Conservation (phyloP, 106 monocot species). For the Cymbidium sinense region DNA sequence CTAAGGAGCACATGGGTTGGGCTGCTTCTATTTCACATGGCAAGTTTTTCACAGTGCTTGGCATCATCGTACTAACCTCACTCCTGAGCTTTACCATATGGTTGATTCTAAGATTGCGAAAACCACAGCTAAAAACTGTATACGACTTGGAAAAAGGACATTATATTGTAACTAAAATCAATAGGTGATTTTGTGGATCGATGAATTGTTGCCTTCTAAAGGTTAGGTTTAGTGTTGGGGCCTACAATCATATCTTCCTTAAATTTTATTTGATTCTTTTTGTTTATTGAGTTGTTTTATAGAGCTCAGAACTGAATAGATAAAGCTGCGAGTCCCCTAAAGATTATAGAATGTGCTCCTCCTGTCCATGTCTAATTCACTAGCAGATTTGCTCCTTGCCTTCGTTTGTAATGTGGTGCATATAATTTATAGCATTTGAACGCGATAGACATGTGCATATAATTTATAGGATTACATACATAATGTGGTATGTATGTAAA, state of each 20-base stretch:
- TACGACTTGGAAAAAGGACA: conserved; percentile 92
- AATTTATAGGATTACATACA: too few species aligned
- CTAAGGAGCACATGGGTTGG: conserved; percentile 22
- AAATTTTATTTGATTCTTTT: conserved; percentile 4
- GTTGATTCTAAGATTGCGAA: conserved; percentile 58
- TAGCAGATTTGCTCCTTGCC: too few species aligned
- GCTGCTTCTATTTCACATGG: conserved; percentile 13
- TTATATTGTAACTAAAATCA: conserved; percentile 64
- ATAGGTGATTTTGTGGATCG: conserved; percentile 20
- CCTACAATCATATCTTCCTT: background rate
- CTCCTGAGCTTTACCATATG: conserved; percentile 22
- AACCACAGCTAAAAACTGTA: conserved; percentile 65
- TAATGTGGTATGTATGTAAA: too few species aligned
- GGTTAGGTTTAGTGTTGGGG: background rate
- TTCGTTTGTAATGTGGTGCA: too few species aligned
- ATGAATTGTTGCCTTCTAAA: background rate
- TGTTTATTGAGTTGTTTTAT: background rate
- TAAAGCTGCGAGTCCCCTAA: too few species aligned
- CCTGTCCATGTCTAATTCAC: too few species aligned
- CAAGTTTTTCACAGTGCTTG: conserved; percentile 17
- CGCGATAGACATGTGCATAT: too few species aligned
- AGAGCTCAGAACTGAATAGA: background rate
- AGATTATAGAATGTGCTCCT: too few species aligned
- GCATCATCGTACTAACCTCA: conserved; percentile 11
- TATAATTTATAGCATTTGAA: too few species aligned